Percentiles rank a stretch among this genome's conserved stretches.
Conservation (phyloP, 495 filamentous ascomycete genomes). For the Penicillium atrosanguineum region DNA sequence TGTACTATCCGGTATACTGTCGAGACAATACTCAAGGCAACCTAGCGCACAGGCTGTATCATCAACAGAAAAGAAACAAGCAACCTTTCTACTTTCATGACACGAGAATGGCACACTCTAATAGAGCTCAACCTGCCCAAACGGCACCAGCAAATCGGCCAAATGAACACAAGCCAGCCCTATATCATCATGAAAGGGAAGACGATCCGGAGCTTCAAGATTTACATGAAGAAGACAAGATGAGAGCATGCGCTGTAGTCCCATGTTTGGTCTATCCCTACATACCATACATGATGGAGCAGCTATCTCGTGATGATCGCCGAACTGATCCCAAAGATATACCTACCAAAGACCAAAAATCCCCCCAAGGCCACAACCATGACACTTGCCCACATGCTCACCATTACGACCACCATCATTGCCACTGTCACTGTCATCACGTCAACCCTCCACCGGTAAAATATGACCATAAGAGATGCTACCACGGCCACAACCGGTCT, state of each 20-base stretch:
- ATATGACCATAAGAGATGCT: neutral
- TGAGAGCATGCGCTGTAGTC: neutral
- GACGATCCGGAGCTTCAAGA: neutral
- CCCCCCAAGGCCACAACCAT: neutral
- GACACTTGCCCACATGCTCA: neutral
- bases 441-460: neutral
- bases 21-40: no score
- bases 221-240: neutral
- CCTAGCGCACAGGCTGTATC: no score
- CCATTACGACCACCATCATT: neutral
- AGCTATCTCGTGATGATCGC: neutral
- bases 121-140: neutral
- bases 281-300: neutral
- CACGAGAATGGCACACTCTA: neutral
- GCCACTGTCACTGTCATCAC: neutral
- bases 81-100: no score
- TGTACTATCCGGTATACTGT: no score
- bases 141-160: neutral
- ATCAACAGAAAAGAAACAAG: no score
- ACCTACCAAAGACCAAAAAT: neutral
- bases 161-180: neutral
- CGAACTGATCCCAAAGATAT: neutral
- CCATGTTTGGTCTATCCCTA: neutral
- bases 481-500: no score
- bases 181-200: neutral